Base-by-base conservation (phyloP, 140 eudicot species). In the Anethum foeniculum region DNA sequence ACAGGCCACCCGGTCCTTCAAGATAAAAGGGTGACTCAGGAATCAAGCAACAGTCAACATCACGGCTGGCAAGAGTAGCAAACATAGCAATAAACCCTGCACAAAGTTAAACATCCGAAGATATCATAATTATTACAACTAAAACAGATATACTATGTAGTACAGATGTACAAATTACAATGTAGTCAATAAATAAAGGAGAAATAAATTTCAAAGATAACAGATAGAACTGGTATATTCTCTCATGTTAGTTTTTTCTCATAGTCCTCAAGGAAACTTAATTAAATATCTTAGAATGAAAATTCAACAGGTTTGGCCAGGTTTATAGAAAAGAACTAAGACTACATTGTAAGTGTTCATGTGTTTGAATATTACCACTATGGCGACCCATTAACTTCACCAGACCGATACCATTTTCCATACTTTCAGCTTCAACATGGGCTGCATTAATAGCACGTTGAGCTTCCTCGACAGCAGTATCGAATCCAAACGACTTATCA, bases 401-500 rank as follows among this genome's bases (percentile, higher is more conserved):
- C 47, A 95, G 92, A 76, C 99, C 99, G 46, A 95, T 89, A 62
- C 97, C 90, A 82, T 95, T 95, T 77, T 90, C 99, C n/a, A 79
- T 71, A 86, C 99, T 95, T 67, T 89, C 95, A 64, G 99, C 86
- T 88, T 95, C 99, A 51, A 90, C 97, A 81, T 95, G 99, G 49
- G 99, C 97, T 76, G 99, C 97, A 85, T 87, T 89, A 43, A 95
- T 95, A 27, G 97, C 99, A 84, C 99, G 97, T 49, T 95, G 95
- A 56, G 99, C 99, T 86, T 95, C 99, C 91, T 95, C 99, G 77
- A 95, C 97, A 75, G 99, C 96, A 62, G 97, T 88, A 80, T 95
- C 99, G 77, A 95, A 95, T 41, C 99, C 99, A 79, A 95, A 94
- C 0, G 99, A 92, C 82, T 87, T 92, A 87, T 94, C 99, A 73